Conservation (phyloP, 108 stramenopile genomes). For the Bacterosira constricta region DNA sequence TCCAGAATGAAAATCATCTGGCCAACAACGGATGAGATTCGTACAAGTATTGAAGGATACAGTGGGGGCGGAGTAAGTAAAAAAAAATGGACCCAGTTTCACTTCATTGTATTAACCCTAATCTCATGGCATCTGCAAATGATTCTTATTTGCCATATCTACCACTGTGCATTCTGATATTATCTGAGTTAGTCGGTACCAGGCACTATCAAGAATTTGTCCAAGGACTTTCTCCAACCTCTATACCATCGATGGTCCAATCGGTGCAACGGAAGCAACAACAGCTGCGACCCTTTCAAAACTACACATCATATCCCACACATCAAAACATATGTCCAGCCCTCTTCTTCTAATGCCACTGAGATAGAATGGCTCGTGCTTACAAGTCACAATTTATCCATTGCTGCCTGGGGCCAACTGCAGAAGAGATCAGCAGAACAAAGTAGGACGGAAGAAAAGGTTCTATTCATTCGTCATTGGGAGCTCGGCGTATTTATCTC, state of each 20-base stretch:
- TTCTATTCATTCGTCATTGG: slow-evolving; percentile 63
- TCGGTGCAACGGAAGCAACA: not conserved
- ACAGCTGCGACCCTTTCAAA: slow-evolving; percentile 31
- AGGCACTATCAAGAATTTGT: slow-evolving; percentile 56
- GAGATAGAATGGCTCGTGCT: slow-evolving; percentile 67
- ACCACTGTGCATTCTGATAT: too few species aligned
- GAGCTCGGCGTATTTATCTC: slow-evolving; percentile 79
- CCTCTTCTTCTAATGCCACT: not conserved
- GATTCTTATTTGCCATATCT: not conserved
- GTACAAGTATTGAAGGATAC: slow-evolving; percentile 62
- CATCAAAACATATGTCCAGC: slow-evolving; percentile 76
- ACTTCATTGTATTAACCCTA: not conserved
- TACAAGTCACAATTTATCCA: slow-evolving; percentile 75
- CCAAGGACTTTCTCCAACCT: slow-evolving; percentile 57
- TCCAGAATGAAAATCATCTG: slow-evolving; percentile 57
- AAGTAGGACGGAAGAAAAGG: slow-evolving; percentile 13
- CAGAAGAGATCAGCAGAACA: slow-evolving; percentile 37
- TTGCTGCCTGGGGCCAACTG: slow-evolving; percentile 76
- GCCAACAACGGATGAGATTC: slow-evolving; percentile 74
- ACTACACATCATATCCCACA: slow-evolving; percentile 67
- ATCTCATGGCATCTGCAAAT: not conserved
- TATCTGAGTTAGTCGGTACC: slow-evolving; percentile 68
- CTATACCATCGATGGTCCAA: slow-evolving; percentile 59
- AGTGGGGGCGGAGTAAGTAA: slow-evolving; percentile 47
- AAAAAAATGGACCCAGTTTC: too few species aligned